Evolutionary conservation across 768 basidiomycete species (phyloP).

Genomic region (Termitomyces sp.): DNA sequence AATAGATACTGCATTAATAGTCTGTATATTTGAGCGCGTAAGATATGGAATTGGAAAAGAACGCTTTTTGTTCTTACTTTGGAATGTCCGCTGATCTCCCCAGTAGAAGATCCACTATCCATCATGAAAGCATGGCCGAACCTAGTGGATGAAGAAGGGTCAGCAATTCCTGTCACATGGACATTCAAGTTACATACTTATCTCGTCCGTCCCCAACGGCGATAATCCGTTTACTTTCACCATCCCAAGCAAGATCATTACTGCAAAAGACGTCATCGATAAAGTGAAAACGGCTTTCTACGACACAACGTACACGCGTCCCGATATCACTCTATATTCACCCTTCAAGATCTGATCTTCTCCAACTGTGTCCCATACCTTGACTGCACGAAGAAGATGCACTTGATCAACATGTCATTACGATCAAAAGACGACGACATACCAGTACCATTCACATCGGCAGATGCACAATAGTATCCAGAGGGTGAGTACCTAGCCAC

Average conservation of each 20-base stretch:
- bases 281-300: neutral
- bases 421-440: slow-evolving; percentile 13
- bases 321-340: slow-evolving; percentile 73
- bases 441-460: slow-evolving; percentile 81
- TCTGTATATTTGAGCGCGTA: slow-evolving; percentile 31
- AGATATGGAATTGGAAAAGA: neutral
- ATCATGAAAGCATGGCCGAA: slow-evolving; percentile 83
- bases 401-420: neutral
- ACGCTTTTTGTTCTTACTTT: slow-evolving; percentile 51
- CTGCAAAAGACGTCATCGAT: slow-evolving; percentile 32
- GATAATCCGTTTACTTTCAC: slow-evolving; percentile 93
- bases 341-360: slow-evolving; percentile 80
- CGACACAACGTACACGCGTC: slow-evolving; percentile 54
- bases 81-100: slow-evolving; percentile 86
- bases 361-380: slow-evolving; percentile 91
- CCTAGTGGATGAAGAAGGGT: slow-evolving; percentile 33
- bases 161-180: neutral
- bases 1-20: slow-evolving; percentile 85
- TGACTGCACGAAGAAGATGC: slow-evolving; percentile 42
- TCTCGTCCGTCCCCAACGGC: slow-evolving; percentile 91
- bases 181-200: slow-evolving; percentile 46
- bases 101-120: slow-evolving; percentile 80
- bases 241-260: slow-evolving; percentile 95
- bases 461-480: slow-evolving; percentile 94
- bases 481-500: slow-evolving; percentile 91